Base-by-base conservation (phyloP, 2,329 filamentous ascomycete species). In the Coleophoma eucalyptorum region DNA sequence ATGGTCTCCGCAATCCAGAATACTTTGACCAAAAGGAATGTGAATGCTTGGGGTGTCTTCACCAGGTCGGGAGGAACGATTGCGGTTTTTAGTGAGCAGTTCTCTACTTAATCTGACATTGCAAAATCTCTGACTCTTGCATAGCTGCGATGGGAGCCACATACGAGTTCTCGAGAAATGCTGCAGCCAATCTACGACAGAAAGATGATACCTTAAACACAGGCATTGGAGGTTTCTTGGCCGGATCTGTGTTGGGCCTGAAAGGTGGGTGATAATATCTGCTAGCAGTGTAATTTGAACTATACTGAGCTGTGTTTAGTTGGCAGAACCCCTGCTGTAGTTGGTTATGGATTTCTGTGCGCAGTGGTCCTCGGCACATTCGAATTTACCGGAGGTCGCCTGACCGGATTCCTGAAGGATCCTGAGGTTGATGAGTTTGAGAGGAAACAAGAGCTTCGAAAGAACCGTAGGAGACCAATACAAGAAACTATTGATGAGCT, bases 1-100 rank as follows among this genome's bases (percentile, higher is more conserved):
- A 79, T 90, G 69, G 68, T 87, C 54, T 87, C 90, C 46, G 86
- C 88, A 50, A 79, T 96, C 58, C 89, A 92, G 75, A 97, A 96
- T 76, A 90, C 91, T 52, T 80, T 97, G 61, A 79, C 86, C 50
- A 91, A 84, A 75, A 79, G 83, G 67, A 96, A 96, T 70, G 77
- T 94, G 58, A 90, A 91, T 62, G 80, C 85, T 55, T 82, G 86
- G 75, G 88, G 89, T 59, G 80, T 96, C 64, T 85, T 97, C 67
- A 89, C 89, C 43, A 83, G 84, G 64, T 86, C 84, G 51, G 92
- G 91, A 58, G 77, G 85, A 65, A 86, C 86, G 46, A 87, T 93
- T 65, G 87, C 75, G 54, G 67, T 80, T 54, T 83, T 83, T 63
- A 80, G 85, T 88, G 75, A 58, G 77, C 52, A 8, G 6, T 26